Conservation (phyloP, 768 basidiomycete genomes). For the Collybiopsis luxurians region DNA sequence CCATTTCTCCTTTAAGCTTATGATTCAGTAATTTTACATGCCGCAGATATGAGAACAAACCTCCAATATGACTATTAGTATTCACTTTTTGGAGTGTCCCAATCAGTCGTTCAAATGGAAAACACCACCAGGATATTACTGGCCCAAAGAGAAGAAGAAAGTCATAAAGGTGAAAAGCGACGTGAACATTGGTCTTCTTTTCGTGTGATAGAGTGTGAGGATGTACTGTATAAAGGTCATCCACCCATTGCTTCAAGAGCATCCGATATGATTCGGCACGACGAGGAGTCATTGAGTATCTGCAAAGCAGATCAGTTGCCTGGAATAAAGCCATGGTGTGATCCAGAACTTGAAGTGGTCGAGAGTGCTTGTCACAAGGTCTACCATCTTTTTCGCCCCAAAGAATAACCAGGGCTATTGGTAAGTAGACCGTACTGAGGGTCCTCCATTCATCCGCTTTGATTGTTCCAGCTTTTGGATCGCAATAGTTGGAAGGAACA, state of each 20-base stretch:
- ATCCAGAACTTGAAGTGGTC: conserved; percentile 15
- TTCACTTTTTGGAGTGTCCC: conserved; percentile 30
- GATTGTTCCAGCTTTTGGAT: conserved; percentile 25
- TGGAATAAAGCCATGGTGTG: conserved; percentile 26
- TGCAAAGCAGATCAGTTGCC: conserved; percentile 20
- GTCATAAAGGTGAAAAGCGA: conserved; percentile 31
- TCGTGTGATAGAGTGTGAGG: conserved; percentile 16
- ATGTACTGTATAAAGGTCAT: conserved; percentile 17
- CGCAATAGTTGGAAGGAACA: conserved; percentile 26
- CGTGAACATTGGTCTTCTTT: conserved; percentile 21
- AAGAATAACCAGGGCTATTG: conserved; percentile 27
- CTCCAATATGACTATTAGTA: conserved; percentile 28
- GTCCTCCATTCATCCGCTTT: conserved; percentile 36
- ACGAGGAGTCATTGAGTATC: conserved; percentile 8
- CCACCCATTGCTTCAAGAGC: conserved; percentile 21
- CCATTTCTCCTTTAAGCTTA: neutral
- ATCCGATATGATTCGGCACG: conserved; percentile 9
- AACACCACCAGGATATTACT: too few species aligned
- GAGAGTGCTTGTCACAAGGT: neutral
- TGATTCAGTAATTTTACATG: neutral
- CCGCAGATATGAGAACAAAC: neutral
- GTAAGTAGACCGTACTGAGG: conserved; percentile 27
- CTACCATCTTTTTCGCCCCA: conserved; percentile 19
- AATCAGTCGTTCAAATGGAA: too few species aligned
- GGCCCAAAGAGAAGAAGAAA: too few species aligned